Conservation (phyloP, 2,329 filamentous ascomycete genomes). For the Aureobasidium sp. region DNA sequence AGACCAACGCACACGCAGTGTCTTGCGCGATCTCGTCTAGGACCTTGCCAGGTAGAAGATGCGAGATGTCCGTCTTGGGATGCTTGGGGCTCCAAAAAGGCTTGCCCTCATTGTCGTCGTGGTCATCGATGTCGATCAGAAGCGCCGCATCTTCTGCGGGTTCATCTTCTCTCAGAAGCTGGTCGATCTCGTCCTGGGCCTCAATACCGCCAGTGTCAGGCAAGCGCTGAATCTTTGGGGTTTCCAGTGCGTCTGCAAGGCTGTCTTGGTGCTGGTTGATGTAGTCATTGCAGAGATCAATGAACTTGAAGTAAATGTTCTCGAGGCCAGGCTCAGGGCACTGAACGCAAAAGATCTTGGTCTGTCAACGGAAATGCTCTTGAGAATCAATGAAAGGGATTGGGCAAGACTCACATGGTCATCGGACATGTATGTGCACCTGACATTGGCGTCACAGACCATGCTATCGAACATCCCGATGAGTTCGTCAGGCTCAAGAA, state of each 20-base stretch:
- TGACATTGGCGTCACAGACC: slow-evolving; percentile 6
- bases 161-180: background rate
- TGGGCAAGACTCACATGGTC: slow-evolving; percentile 1
- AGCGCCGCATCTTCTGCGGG: background rate
- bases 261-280: background rate
- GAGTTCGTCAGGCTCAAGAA: slow-evolving; percentile 21
- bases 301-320: background rate
- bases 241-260: background rate
- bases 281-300: background rate
- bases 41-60: background rate
- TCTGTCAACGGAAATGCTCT: background rate
- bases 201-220: background rate
- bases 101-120: slow-evolving; percentile 3
- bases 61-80: background rate
- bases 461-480: slow-evolving; percentile 22
- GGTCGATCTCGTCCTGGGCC: background rate
- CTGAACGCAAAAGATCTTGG: slow-evolving; percentile 4
- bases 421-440: slow-evolving; percentile 8
- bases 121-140: background rate
- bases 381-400: background rate
- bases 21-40: background rate
- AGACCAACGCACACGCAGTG: background rate
- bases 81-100: slow-evolving; percentile 6
- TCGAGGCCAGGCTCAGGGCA: background rate
- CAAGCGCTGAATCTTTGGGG: background rate